A percentile compares a stretch with the other conserved stretches of the same genome.
Conservation (phyloP, 2,329 filamentous ascomycete species). For the Trichophaea hybrida region DNA sequence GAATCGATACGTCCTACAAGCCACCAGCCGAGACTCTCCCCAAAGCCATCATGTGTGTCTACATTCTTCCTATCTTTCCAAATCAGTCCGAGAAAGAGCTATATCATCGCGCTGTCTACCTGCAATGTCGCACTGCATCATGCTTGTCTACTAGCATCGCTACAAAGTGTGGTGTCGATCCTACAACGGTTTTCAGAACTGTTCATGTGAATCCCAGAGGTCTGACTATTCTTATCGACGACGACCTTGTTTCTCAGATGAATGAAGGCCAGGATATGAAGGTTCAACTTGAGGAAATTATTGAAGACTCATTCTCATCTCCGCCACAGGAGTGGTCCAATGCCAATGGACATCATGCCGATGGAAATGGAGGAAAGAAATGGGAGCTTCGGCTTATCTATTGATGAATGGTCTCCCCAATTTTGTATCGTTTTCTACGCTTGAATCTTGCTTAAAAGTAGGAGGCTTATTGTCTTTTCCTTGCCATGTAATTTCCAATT, state of each 20-base stretch:
- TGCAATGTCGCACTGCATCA: slow-evolving; percentile 58
- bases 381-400: slow-evolving; percentile 22
- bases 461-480: neutral
- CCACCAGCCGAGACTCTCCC: slow-evolving; percentile 57
- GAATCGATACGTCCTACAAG: slow-evolving; percentile 73
- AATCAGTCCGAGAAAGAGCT: slow-evolving; percentile 37
- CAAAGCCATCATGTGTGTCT: slow-evolving; percentile 78
- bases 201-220: slow-evolving; percentile 60
- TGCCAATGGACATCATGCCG: slow-evolving; percentile 30
- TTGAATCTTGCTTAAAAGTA: neutral
- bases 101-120: slow-evolving; percentile 73
- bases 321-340: slow-evolving; percentile 39
- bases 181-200: slow-evolving; percentile 53
- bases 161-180: slow-evolving; percentile 66
- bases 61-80: slow-evolving; percentile 45
- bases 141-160: slow-evolving; percentile 62
- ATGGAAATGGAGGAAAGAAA: slow-evolving; percentile 37
- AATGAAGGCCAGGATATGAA: slow-evolving; percentile 85
- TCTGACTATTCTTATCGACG: slow-evolving; percentile 73
- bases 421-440: slow-evolving; percentile 2
- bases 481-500: neutral
- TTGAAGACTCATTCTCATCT: slow-evolving; percentile 31
- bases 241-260: slow-evolving; percentile 71
- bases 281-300: slow-evolving; percentile 52
- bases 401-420: slow-evolving; percentile 1